Percentiles rank a stretch among this genome's conserved stretches.
Conservation (phyloP, 257 asterid species). For the Plantago major region DNA sequence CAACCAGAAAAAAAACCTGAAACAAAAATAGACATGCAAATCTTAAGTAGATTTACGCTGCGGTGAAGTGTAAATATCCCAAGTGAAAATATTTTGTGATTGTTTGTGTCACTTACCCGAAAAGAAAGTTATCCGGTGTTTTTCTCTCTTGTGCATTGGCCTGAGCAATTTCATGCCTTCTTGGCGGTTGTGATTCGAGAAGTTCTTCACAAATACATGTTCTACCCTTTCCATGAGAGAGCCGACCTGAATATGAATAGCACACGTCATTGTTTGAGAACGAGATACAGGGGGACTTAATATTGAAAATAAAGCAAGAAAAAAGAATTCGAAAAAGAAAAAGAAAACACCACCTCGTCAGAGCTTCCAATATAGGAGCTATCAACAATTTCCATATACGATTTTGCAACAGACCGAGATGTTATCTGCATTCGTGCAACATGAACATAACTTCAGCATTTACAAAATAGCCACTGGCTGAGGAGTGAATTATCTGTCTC, state of each 20-base stretch:
- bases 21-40: background rate
- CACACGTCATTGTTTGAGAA: constrained; percentile 1
- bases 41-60: no score
- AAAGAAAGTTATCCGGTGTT: constrained; percentile 56
- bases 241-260: constrained; percentile 38
- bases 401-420: constrained; percentile 56
- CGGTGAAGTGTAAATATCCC: constrained; percentile 5
- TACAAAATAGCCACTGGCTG: constrained; percentile 10
- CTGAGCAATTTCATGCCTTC: constrained; percentile 77
- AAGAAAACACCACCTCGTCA: constrained; percentile 47
- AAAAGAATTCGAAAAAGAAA: no score
- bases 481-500: background rate
- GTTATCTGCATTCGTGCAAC: constrained; percentile 49
- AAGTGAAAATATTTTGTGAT: constrained; percentile 2
- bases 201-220: constrained; percentile 50
- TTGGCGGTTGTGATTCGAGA: constrained; percentile 53
- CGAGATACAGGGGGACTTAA: background rate
- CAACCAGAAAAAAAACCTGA: constrained; percentile 86
- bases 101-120: constrained; percentile 43
- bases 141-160: constrained; percentile 60
- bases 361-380: constrained; percentile 63
- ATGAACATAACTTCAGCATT: constrained; percentile 18
- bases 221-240: constrained; percentile 66
- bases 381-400: constrained; percentile 73
- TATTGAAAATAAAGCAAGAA: constrained; percentile 11